A percentile compares a stretch with the other conserved stretches of the same genome.
Conservation (phyloP, 1,284 basidiomycete genomes). For the Quambalaria eucalypti region DNA sequence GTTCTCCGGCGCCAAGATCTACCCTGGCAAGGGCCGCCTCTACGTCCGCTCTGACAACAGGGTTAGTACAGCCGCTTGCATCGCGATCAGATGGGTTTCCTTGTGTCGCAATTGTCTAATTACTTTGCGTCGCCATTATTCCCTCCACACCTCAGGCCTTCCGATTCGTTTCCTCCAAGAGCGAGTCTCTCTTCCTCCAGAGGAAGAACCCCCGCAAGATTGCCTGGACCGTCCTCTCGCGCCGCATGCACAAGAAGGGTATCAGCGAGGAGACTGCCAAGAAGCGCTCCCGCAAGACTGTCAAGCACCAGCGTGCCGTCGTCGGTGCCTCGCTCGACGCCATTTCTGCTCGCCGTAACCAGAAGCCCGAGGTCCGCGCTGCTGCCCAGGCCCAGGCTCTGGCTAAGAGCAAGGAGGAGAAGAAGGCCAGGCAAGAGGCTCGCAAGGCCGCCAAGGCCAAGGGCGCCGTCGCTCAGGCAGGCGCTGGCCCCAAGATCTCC, state of each 20-base stretch:
- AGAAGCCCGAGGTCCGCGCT: constrained; percentile 69
- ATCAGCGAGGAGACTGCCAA: constrained; percentile 96
- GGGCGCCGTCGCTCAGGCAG: constrained; percentile 48
- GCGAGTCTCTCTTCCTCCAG: constrained; percentile 92
- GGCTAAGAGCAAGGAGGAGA: constrained; percentile 83
- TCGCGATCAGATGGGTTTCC: too few species aligned
- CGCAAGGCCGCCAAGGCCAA: constrained; percentile 54
- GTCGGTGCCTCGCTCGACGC: constrained; percentile 87
- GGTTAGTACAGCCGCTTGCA: constrained; percentile 30
- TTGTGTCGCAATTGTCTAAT: too few species aligned
- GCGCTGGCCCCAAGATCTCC: constrained; percentile 69
- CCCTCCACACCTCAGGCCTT: constrained; percentile 23
- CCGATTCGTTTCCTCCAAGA: constrained; percentile 51
- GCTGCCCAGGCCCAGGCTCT: constrained; percentile 76
- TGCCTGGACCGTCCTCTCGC: constrained; percentile 93
- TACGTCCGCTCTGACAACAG: constrained; percentile 47
- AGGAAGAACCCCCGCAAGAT: constrained; percentile 99
- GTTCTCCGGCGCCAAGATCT: constrained; percentile 47
- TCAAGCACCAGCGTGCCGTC: constrained; percentile 97
- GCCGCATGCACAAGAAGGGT: constrained; percentile 99
- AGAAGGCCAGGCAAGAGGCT: constrained; percentile 57
- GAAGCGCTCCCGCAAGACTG: constrained; percentile 92
- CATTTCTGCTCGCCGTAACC: constrained; percentile 72
- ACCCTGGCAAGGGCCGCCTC: constrained; percentile 45
- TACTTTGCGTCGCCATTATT: too few species aligned